Percentiles rank a stretch among this genome's conserved stretches.
Conservation (phyloP, 805 yeast species). For the Candida sithepensis region DNA sequence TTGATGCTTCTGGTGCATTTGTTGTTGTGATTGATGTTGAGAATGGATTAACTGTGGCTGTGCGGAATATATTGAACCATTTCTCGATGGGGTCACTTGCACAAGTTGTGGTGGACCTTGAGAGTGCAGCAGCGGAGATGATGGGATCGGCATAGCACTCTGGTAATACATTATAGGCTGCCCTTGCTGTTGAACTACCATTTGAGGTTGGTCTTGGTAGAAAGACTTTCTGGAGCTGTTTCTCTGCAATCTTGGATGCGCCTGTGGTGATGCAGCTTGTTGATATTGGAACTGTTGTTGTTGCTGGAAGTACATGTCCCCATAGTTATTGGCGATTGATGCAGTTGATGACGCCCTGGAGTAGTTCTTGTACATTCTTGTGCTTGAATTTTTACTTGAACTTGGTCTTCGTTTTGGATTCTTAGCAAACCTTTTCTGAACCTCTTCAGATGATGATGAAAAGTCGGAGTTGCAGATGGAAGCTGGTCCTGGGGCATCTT, state of each 20-base stretch:
- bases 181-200: not conserved
- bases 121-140: not conserved
- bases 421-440: not conserved
- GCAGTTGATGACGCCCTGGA: slow-evolving; percentile 16
- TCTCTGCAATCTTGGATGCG: not conserved
- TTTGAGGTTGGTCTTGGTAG: not conserved
- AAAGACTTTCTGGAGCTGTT: not conserved
- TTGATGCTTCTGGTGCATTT: no score
- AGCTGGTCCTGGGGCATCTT: not conserved
- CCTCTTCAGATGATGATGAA: not conserved
- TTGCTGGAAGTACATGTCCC: not conserved
- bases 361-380: slow-evolving; percentile 5
- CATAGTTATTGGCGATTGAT: slow-evolving; percentile 12
- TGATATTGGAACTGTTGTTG: not conserved
- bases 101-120: not conserved
- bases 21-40: not conserved
- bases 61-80: not conserved
- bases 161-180: not conserved
- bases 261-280: not conserved
- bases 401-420: not conserved
- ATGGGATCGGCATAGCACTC: not conserved
- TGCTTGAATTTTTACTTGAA: not conserved
- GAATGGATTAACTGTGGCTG: not conserved
- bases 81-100: not conserved
- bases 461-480: not conserved